Conservation (phyloP, 78 protist species). For the Paratrimastix pyriformis region DNA sequence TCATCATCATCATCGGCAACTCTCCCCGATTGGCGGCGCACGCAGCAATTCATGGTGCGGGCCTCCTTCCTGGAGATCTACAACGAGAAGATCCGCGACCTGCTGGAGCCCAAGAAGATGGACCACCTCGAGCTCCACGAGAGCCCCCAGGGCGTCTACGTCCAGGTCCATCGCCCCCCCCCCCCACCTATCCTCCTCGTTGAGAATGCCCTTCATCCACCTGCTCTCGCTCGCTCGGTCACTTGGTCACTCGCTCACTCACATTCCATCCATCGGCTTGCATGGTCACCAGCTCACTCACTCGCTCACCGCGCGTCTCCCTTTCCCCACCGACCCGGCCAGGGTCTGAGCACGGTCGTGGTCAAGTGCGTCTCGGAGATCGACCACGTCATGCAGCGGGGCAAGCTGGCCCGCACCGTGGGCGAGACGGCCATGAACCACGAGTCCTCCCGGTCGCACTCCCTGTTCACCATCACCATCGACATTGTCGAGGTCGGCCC, state of each 20-base stretch:
- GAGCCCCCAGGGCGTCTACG: neutral
- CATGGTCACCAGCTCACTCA: no score
- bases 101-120: neutral
- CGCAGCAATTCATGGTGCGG: slow-evolving; percentile 9
- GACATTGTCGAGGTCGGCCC: slow-evolving; percentile 3
- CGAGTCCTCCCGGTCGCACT: slow-evolving; percentile 48
- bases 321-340: no score
- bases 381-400: neutral
- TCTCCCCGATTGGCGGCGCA: no score
- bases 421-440: slow-evolving; percentile 46
- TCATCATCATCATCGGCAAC: no score
- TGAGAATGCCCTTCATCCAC: no score
- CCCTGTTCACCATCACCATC: slow-evolving; percentile 34
- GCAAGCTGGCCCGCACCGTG: slow-evolving; percentile 18
- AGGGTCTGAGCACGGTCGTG: neutral
- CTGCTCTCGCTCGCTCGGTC: no score
- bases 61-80: slow-evolving; percentile 2
- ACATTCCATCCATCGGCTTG: no score
- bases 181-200: no score
- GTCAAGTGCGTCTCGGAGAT: neutral
- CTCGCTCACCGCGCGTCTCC: no score
- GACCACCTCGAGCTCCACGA: neutral
- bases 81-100: slow-evolving; percentile 14
- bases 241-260: no score
- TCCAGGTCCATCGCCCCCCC: no score